phyloP scores from a whole-genome alignment of 805 yeast species.

The Jamesozyma piceae region DNA sequence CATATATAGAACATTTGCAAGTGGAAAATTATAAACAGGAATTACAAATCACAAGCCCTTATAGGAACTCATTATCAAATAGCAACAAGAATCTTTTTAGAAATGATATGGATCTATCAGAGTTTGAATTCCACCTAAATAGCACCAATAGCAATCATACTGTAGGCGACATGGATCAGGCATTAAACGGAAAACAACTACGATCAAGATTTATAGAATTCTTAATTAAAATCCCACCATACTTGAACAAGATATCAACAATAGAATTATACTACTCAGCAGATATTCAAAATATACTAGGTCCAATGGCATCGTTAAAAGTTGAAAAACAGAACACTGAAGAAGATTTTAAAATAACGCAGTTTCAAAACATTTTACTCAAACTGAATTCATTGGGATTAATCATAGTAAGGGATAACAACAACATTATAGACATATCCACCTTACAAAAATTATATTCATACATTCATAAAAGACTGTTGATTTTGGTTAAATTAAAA shows the following conservation, averaged over 20 bases:
- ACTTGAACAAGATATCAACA: neutral
- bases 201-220: neutral
- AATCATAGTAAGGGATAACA: neutral
- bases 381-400: no score
- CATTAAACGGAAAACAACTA: neutral
- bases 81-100: neutral
- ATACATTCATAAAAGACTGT: slow-evolving; percentile 5
- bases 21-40: slow-evolving; percentile 12
- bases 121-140: no score
- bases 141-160: neutral
- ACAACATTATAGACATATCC: neutral
- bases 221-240: neutral
- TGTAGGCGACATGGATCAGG: neutral
- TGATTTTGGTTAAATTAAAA: slow-evolving; percentile 10
- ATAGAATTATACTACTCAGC: slow-evolving; percentile 3
- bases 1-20: slow-evolving; percentile 16
- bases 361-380: neutral
- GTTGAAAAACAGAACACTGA: no score
- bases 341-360: neutral
- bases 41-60: slow-evolving; percentile 16
- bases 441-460: neutral
- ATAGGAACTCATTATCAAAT: neutral
- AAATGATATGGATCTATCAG: neutral
- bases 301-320: no score
- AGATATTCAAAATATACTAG: neutral